phyloP scores from a whole-genome alignment of 371 early-diverging fungal genomes.

The Nematocida major region DNA sequence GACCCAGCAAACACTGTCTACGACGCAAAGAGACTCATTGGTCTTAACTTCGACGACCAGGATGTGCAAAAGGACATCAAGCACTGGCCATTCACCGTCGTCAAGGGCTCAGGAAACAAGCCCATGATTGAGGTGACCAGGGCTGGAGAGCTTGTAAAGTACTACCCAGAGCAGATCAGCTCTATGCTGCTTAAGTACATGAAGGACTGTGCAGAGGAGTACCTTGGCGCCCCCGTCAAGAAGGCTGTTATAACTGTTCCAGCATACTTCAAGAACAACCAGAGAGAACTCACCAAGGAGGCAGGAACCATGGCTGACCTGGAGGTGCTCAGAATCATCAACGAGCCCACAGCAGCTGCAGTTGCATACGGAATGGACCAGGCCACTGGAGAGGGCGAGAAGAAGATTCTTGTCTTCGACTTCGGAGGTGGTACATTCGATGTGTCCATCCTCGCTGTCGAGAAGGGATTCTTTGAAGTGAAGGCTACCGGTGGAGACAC shows the following conservation, averaged over 20 bases:
- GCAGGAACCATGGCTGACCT: conserved; percentile 63
- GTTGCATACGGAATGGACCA: conserved; percentile 79
- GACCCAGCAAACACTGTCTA: conserved; percentile 79
- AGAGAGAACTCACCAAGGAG: conserved; percentile 63
- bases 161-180: conserved; percentile 89
- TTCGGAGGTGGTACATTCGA: conserved; percentile 78
- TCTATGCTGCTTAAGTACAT: conserved; percentile 87
- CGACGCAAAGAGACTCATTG: conserved; percentile 90
- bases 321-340: conserved; percentile 54
- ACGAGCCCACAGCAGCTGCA: conserved; percentile 91
- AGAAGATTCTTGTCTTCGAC: conserved; percentile 79
- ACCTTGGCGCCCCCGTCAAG: conserved; percentile 48
- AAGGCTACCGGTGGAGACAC: conserved; percentile 65
- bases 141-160: conserved; percentile 73
- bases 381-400: conserved; percentile 70
- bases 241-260: conserved; percentile 64
- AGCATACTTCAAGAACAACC: conserved; percentile 65
- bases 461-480: conserved; percentile 60
- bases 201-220: conserved; percentile 69
- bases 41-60: conserved; percentile 66
- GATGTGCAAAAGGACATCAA: conserved; percentile 57
- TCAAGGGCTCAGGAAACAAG: conserved; percentile 65
- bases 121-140: conserved; percentile 70
- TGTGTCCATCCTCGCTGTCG: conserved; percentile 62
- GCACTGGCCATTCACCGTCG: conserved; percentile 64